Evolutionary conservation across 306 rosid genomes (phyloP).

Genomic region (Prunus salicina): DNA sequence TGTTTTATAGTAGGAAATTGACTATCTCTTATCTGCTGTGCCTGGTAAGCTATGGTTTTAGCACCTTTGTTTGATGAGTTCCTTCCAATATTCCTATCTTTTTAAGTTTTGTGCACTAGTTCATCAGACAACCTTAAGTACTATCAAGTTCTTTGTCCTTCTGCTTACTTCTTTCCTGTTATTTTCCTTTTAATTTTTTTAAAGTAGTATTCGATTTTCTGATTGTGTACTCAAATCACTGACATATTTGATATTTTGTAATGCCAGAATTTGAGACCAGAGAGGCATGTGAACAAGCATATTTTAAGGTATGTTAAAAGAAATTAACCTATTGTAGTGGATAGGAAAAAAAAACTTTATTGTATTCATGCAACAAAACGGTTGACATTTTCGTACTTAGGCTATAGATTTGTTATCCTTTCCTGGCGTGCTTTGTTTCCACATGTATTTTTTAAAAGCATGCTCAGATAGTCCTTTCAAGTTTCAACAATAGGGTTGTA

Average conservation of each 20-base stretch:
- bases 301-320: conserved; percentile 72
- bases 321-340: neutral
- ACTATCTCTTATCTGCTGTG: neutral
- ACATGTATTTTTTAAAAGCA: neutral
- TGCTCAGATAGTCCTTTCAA: neutral
- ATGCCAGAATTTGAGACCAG: conserved; percentile 74
- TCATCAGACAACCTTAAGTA: neutral
- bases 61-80: neutral
- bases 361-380: neutral
- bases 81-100: neutral
- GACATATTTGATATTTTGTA: neutral
- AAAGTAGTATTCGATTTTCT: neutral
- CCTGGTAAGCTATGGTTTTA: neutral
- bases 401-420: neutral
- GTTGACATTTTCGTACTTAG: neutral
- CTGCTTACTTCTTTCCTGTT: neutral
- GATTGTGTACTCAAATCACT: conserved; percentile 20
- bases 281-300: conserved; percentile 82
- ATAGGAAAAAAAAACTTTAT: neutral
- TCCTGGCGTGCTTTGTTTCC: neutral
- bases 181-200: neutral
- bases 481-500: neutral
- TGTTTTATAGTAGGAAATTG: neutral
- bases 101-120: neutral
- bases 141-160: neutral